phyloP scores from a whole-genome alignment of 2,329 filamentous ascomycete species.

The Sphaerulina vaccinii region DNA sequence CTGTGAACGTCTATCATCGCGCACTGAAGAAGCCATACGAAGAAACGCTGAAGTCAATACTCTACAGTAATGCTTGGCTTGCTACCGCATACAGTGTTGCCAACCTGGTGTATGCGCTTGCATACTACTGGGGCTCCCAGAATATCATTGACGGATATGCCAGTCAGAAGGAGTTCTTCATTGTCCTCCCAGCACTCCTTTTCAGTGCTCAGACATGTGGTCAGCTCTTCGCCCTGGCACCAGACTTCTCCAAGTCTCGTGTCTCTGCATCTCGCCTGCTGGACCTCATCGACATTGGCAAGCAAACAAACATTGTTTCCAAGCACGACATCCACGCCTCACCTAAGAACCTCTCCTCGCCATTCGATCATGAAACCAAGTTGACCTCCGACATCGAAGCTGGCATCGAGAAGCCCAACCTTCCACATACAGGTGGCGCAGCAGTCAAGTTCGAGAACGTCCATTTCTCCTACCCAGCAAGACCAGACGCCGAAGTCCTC shows the following conservation, averaged over 20 bases:
- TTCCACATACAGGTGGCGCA: constrained; percentile 11
- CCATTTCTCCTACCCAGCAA: constrained; percentile 64
- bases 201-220: constrained; percentile 72
- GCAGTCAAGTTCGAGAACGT: constrained; percentile 58
- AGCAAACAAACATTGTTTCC: constrained; percentile 17
- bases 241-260: constrained; percentile 68
- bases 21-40: constrained; percentile 25
- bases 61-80: constrained; percentile 40
- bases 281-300: constrained; percentile 43
- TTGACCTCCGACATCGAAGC: constrained; percentile 16
- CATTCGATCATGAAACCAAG: background rate
- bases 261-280: constrained; percentile 60
- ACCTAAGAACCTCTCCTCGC: background rate
- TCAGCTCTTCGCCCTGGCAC: constrained; percentile 71
- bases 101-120: constrained; percentile 70
- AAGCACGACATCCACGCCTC: constrained; percentile 8
- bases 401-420: constrained; percentile 3
- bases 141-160: constrained; percentile 67
- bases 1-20: constrained; percentile 30
- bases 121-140: constrained; percentile 77
- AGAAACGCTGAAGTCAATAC: constrained; percentile 23
- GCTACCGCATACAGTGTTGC: constrained; percentile 60
- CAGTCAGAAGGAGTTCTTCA: constrained; percentile 68
- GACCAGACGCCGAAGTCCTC: constrained; percentile 59
- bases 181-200: constrained; percentile 68